Evolutionary conservation across 2,329 filamentous ascomycete genomes (phyloP).

Genomic region (Cladophialophora yegresii): DNA sequence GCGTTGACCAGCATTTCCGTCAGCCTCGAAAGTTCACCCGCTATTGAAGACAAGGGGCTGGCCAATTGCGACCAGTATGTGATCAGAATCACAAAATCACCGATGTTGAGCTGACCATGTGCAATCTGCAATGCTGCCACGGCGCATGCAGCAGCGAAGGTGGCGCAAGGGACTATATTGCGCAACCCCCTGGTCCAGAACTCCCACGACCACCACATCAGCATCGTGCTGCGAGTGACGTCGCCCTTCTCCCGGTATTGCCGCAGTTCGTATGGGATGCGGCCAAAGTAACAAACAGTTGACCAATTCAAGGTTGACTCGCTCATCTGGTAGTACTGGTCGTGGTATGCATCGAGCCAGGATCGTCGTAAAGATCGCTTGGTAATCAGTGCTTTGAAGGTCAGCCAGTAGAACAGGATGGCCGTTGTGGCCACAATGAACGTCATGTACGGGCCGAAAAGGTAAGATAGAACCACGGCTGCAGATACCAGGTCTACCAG

Average conservation of each 20-base stretch:
- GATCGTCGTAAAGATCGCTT: constrained; percentile 46
- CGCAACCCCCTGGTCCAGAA: constrained; percentile 16
- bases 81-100: constrained; percentile 65
- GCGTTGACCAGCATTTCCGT: constrained; percentile 63
- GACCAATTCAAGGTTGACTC: constrained; percentile 63
- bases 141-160: constrained; percentile 53
- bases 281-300: constrained; percentile 62
- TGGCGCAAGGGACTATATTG: constrained; percentile 19
- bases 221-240: constrained; percentile 42
- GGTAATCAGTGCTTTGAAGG: constrained; percentile 43
- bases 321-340: constrained; percentile 57
- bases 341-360: constrained; percentile 48
- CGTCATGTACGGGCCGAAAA: constrained; percentile 65
- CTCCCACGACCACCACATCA: constrained; percentile 14
- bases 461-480: constrained; percentile 57
- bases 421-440: constrained; percentile 52
- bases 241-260: constrained; percentile 47
- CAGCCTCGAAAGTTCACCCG: constrained; percentile 53
- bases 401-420: constrained; percentile 57
- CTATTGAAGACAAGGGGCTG: constrained; percentile 54
- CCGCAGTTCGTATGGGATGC: constrained; percentile 55
- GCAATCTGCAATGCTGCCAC: constrained; percentile 58
- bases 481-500: constrained; percentile 64
- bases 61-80: constrained; percentile 63
- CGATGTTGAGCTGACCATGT: constrained; percentile 54